A percentile compares a stretch with the other conserved stretches of the same genome.
Evolutionary conservation across 2,329 filamentous ascomycete genomes (phyloP).

Genomic region (Periglandula ipomoeae): DNA sequence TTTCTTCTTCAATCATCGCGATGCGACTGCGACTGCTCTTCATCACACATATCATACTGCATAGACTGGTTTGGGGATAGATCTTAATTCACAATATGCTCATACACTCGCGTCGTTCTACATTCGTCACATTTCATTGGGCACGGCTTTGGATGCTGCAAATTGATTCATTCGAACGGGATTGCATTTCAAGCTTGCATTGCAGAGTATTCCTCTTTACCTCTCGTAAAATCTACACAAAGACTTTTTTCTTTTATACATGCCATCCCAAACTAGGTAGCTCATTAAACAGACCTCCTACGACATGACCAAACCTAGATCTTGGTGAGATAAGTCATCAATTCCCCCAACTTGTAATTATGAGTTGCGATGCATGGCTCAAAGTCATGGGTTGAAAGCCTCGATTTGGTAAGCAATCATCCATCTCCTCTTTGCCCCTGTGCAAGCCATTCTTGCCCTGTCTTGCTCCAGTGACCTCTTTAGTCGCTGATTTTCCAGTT

Average conservation of each 20-base stretch:
- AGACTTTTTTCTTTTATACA: slow-evolving; percentile 13
- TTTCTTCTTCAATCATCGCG: not conserved
- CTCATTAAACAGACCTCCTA: slow-evolving; percentile 13
- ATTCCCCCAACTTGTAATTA: not conserved
- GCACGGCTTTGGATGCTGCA: too few species aligned
- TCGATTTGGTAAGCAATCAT: not conserved
- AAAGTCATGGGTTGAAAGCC: not conserved
- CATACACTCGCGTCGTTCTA: not conserved
- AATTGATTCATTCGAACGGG: too few species aligned
- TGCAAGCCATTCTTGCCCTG: not conserved
- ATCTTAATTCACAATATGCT: slow-evolving; percentile 10
- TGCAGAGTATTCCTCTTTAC: slow-evolving; percentile 15
- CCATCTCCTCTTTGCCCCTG: not conserved
- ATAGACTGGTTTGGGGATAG: not conserved
- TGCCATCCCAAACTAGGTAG: slow-evolving; percentile 12
- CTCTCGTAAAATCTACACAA: slow-evolving; percentile 8
- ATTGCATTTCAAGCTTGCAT: slow-evolving; percentile 16
- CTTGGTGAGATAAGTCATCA: not conserved
- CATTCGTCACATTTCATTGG: not conserved
- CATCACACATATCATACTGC: not conserved
- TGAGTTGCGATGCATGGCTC: not conserved
- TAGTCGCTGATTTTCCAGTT: slow-evolving; percentile 73
- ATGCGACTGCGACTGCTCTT: not conserved
- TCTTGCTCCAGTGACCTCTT: slow-evolving; percentile 6
- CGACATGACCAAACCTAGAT: slow-evolving; percentile 9